These are phyloP conservation scores for Graphilbum ipis-grandicollis DNA, from an alignment of 2,329 filamentous ascomycete species.

Conservation along the genomic window DNA sequence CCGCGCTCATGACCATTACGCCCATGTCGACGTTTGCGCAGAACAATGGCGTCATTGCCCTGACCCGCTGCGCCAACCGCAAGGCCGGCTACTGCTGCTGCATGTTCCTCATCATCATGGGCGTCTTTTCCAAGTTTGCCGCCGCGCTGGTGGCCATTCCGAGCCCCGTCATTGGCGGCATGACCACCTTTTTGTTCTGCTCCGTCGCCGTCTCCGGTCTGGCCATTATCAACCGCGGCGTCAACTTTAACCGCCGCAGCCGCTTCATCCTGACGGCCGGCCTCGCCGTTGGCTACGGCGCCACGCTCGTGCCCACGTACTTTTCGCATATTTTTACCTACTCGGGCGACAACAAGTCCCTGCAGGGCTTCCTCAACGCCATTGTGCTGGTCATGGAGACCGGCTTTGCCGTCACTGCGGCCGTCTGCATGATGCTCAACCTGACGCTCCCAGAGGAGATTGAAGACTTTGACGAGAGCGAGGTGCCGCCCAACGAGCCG, in stretches of 20 bases:
- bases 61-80: slow-evolving; percentile 67
- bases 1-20: slow-evolving; percentile 61
- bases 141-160: slow-evolving; percentile 66
- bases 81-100: slow-evolving; percentile 65
- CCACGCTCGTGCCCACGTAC: slow-evolving; percentile 49
- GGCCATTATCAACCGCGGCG: slow-evolving; percentile 51
- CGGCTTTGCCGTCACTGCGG: slow-evolving; percentile 57
- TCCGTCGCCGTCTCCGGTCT: slow-evolving; percentile 64
- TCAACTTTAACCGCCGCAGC: slow-evolving; percentile 61
- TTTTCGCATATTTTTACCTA: slow-evolving; percentile 60
- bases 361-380: slow-evolving; percentile 60
- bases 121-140: slow-evolving; percentile 69
- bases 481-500: no score
- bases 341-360: slow-evolving; percentile 43
- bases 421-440: slow-evolving; percentile 58
- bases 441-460: slow-evolving; percentile 55
- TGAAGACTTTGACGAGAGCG: no score
- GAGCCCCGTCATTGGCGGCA: slow-evolving; percentile 44
- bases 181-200: slow-evolving; percentile 68
- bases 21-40: slow-evolving; percentile 70
- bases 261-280: slow-evolving; percentile 67
- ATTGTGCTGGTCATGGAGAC: slow-evolving; percentile 58
- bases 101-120: slow-evolving; percentile 64
- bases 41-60: slow-evolving; percentile 71
- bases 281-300: slow-evolving; percentile 55